Base-by-base conservation (phyloP, 1,139 yeast species). In the Lodderomyces margitis region DNA sequence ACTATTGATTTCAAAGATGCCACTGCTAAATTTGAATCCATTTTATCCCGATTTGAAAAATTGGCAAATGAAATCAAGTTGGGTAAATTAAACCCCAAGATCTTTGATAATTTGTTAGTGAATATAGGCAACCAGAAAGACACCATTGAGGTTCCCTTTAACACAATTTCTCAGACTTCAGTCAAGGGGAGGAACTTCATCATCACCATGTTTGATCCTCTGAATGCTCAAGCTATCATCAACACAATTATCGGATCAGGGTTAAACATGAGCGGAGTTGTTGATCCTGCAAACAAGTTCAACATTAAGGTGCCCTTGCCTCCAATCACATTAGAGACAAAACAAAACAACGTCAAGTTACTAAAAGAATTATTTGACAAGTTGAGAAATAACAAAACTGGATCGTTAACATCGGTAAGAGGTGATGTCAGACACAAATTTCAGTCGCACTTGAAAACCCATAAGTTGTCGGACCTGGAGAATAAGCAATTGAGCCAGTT, bases 161-260 rank as follows among this genome's bases (percentile, higher is more conserved):
- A 77, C 4, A 71, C 80, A 7, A 62, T 89, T 24, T 96, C 97
- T 1, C 86, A 87, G 47, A 81, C 95, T 6, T 74, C 87, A 0
- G 56, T 82, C 40, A 85, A 87, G 53, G 92, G 92, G 9, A 74
- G 87, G 53, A 73, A 80, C 45, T 70, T 86, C 39, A 66, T 80
- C 37, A 75, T 91, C 23, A 88, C 95, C 0, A 92, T 89, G 2
- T 91, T 83, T 60, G 96, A 89, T 54, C 94, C 96, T 9, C 69
- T 69, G 39, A 75, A 87, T 51, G 74, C 80, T 21, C 85, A 87
- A 55, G 74, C 77, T 47, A 77, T 91, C 21, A 74, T 84, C 37
- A 81, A 87, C 46, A 74, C 89, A 0, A 81, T 91, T 32, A 61
- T 88, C 46, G 83, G 78, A 1, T 72, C 91, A 0, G 78, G 78